Evolutionary conservation across 495 filamentous ascomycete species (phyloP).

Genomic region (Hypoxylon subgilvum): DNA sequence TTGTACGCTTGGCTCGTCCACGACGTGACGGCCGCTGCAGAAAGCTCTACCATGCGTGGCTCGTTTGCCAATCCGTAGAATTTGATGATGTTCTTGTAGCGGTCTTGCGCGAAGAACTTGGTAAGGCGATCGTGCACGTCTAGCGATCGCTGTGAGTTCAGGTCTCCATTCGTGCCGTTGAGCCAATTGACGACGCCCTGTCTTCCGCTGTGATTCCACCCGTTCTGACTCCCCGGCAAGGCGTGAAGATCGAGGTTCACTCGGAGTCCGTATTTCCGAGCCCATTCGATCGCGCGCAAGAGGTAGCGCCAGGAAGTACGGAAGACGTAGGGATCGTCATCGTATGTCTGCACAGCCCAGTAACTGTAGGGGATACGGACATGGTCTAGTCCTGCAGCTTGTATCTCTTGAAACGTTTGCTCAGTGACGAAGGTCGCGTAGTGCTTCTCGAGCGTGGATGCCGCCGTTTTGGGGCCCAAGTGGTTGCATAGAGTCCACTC

Average conservation of each 20-base stretch:
- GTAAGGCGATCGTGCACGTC: constrained; percentile 81
- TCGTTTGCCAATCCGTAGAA: constrained; percentile 91
- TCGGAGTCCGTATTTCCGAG: constrained; percentile 88
- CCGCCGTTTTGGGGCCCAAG: constrained; percentile 67
- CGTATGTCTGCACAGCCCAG: constrained; percentile 89
- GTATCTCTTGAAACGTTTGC: constrained; percentile 81
- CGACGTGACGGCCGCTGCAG: constrained; percentile 62
- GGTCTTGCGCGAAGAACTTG: constrained; percentile 81
- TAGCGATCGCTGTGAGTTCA: constrained; percentile 76
- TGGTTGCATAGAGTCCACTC: constrained; percentile 80
- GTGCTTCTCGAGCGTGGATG: constrained; percentile 78
- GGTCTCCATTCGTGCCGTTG: constrained; percentile 70
- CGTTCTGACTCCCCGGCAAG: constrained; percentile 83
- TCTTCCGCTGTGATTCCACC: constrained; percentile 86
- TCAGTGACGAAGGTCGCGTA: constrained; percentile 88
- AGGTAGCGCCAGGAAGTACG: constrained; percentile 94
- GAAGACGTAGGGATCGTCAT: constrained; percentile 85
- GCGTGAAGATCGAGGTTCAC: constrained; percentile 95
- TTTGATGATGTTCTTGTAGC: constrained; percentile 81
- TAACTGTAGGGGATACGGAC: constrained; percentile 94
- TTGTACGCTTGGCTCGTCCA: constrained; percentile 72
- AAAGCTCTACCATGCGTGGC: constrained; percentile 75
- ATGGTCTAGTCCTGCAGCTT: constrained; percentile 89
- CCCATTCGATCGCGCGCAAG: constrained; percentile 88
- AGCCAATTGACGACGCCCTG: constrained; percentile 77